Evolutionary conservation across 2,329 filamentous ascomycete genomes (phyloP).

Genomic region (Talaromyces sp.): DNA sequence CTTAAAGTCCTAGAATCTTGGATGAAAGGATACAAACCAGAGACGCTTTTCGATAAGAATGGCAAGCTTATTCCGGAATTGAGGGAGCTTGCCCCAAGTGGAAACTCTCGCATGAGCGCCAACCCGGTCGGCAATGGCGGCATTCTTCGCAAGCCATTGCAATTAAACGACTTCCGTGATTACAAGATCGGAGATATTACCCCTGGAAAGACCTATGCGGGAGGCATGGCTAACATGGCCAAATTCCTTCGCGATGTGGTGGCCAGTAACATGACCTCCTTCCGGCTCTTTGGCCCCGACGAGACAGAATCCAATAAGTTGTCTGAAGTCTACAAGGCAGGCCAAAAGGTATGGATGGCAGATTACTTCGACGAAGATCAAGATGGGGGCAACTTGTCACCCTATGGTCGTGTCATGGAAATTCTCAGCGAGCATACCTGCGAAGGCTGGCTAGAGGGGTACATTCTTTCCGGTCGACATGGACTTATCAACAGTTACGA

Average conservation of each 20-base stretch:
- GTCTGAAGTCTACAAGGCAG: slow-evolving; percentile 68
- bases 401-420: slow-evolving; percentile 75
- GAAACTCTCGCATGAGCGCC: slow-evolving; percentile 72
- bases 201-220: slow-evolving; percentile 58
- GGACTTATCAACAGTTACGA: slow-evolving; percentile 80
- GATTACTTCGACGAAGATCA: slow-evolving; percentile 76
- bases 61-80: slow-evolving; percentile 67
- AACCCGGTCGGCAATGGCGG: slow-evolving; percentile 78
- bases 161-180: slow-evolving; percentile 69
- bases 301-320: slow-evolving; percentile 84
- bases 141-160: slow-evolving; percentile 65
- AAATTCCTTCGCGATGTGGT: slow-evolving; percentile 69
- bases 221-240: slow-evolving; percentile 72
- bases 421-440: slow-evolving; percentile 81
- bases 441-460: slow-evolving; percentile 81
- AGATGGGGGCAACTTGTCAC: slow-evolving; percentile 73
- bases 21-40: slow-evolving; percentile 77
- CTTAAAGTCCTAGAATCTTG: slow-evolving; percentile 71
- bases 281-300: slow-evolving; percentile 77
- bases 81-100: slow-evolving; percentile 65
- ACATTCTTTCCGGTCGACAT: slow-evolving; percentile 73
- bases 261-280: slow-evolving; percentile 64
- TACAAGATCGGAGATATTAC: slow-evolving; percentile 67
- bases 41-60: slow-evolving; percentile 67
- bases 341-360: slow-evolving; percentile 79